Conservation (phyloP, 2,329 filamentous ascomycete species). For the Cladophialophora immunda region DNA sequence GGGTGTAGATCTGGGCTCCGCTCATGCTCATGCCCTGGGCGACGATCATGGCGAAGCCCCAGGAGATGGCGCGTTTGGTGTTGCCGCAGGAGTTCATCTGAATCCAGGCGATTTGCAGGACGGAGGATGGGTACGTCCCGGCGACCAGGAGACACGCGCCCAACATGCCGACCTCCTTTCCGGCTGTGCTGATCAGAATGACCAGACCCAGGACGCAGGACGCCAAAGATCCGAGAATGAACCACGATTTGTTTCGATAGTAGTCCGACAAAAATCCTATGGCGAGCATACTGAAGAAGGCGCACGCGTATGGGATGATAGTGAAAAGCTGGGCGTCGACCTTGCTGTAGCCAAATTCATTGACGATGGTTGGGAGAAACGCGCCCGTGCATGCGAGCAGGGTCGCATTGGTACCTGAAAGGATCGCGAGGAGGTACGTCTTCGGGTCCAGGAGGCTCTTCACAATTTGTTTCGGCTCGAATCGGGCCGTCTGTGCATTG, state of each 20-base stretch:
- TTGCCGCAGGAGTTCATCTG: constrained; percentile 22
- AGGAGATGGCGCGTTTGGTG: constrained; percentile 26
- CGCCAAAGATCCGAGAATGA: constrained; percentile 10
- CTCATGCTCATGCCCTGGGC: constrained; percentile 23
- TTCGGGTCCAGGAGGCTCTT: constrained; percentile 19
- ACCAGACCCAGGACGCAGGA: constrained; percentile 9
- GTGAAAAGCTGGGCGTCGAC: constrained; percentile 27
- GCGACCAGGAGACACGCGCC: constrained; percentile 14
- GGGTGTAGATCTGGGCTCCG: constrained; percentile 19
- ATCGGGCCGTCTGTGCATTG: constrained; percentile 10
- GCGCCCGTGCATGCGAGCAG: constrained; percentile 19
- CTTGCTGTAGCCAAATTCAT: constrained; percentile 23
- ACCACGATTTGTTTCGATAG: constrained; percentile 11
- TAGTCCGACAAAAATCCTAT: constrained; percentile 20
- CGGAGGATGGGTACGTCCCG: constrained; percentile 23
- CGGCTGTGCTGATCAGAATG: constrained; percentile 18
- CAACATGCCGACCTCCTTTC: constrained; percentile 21
- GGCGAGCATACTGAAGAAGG: constrained; percentile 19
- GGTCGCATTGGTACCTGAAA: constrained; percentile 5
- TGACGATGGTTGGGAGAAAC: constrained; percentile 27
- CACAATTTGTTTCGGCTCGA: constrained; percentile 14
- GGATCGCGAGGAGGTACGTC: constrained; percentile 16
- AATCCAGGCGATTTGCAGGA: constrained; percentile 25
- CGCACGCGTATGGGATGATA: constrained; percentile 25
- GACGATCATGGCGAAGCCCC: constrained; percentile 21